phyloP scores from a whole-genome alignment of 768 basidiomycete species.

The Boletus vermiculosoides region DNA sequence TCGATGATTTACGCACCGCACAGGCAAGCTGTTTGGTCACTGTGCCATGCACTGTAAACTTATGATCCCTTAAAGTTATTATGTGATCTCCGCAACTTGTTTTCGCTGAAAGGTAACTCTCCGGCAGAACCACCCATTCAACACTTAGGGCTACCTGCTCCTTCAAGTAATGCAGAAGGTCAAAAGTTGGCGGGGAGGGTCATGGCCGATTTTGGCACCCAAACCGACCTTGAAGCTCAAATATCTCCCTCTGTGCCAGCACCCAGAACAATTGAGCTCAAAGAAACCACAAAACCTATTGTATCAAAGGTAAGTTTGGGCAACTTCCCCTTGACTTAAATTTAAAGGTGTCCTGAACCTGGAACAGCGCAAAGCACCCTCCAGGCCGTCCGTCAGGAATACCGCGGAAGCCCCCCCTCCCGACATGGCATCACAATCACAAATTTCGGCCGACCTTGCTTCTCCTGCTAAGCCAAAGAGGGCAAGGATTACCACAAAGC shows the following conservation, averaged over 20 bases:
- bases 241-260: slow-evolving; percentile 1
- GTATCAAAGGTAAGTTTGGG: slow-evolving; percentile 20
- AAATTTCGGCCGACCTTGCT: slow-evolving; percentile 16
- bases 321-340: not conserved
- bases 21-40: slow-evolving; percentile 41
- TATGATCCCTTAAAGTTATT: slow-evolving; percentile 35
- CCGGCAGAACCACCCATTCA: not conserved
- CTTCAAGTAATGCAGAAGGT: not conserved
- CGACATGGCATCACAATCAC: slow-evolving; percentile 14
- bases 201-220: slow-evolving; percentile 25
- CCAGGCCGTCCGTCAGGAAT: slow-evolving; percentile 18
- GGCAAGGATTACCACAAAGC: slow-evolving; percentile 28
- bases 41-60: slow-evolving; percentile 10
- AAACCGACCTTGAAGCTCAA: slow-evolving; percentile 28
- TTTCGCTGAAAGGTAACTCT: slow-evolving; percentile 15
- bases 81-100: slow-evolving; percentile 35
- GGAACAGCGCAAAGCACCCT: slow-evolving; percentile 32
- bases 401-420: slow-evolving; percentile 12
- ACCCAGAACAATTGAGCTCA: slow-evolving; percentile 17
- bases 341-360: slow-evolving; percentile 2
- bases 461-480: slow-evolving; percentile 32
- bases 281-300: slow-evolving; percentile 19
- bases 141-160: not conserved
- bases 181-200: slow-evolving; percentile 10
- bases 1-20: slow-evolving; percentile 57